These are phyloP conservation scores for Trichophyton verrucosum DNA, from an alignment of 2,329 filamentous ascomycete species.

Conservation along the genomic window DNA sequence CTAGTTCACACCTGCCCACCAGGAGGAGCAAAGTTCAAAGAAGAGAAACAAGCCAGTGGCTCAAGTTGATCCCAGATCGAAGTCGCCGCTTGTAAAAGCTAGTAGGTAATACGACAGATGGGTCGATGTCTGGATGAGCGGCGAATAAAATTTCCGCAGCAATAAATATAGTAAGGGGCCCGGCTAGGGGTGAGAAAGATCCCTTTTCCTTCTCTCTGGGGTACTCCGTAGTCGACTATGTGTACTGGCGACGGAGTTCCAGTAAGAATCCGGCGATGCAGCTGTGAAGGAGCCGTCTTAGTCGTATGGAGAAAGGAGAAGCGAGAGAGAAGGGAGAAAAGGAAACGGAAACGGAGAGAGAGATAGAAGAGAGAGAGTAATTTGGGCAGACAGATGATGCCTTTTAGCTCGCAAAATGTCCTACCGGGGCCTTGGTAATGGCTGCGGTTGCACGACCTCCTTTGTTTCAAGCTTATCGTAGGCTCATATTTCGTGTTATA, in stretches of 20 bases:
- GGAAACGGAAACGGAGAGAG: neutral
- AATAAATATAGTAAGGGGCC: neutral
- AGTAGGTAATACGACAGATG: neutral
- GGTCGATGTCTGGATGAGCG: neutral
- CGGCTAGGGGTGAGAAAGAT: neutral
- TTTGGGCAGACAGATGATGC: neutral
- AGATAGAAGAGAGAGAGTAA: neutral
- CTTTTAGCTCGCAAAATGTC: constrained; percentile 3
- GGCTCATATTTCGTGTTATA: neutral
- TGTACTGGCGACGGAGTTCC: neutral
- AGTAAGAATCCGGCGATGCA: neutral
- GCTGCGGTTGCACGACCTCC: constrained; percentile 4
- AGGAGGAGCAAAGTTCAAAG: neutral
- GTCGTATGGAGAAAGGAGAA: neutral
- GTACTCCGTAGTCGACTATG: neutral
- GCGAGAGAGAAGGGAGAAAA: neutral
- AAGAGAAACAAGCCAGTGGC: neutral
- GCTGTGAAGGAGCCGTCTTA: neutral
- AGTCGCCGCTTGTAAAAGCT: neutral
- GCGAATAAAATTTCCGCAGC: neutral
- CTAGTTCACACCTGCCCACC: neutral
- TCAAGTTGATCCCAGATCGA: neutral
- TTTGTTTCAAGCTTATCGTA: constrained; percentile 6
- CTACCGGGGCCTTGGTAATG: constrained; percentile 5
- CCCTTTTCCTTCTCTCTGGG: neutral